Conservation (phyloP, 257 asterid genomes). For the Solanum megistacrolobum region DNA sequence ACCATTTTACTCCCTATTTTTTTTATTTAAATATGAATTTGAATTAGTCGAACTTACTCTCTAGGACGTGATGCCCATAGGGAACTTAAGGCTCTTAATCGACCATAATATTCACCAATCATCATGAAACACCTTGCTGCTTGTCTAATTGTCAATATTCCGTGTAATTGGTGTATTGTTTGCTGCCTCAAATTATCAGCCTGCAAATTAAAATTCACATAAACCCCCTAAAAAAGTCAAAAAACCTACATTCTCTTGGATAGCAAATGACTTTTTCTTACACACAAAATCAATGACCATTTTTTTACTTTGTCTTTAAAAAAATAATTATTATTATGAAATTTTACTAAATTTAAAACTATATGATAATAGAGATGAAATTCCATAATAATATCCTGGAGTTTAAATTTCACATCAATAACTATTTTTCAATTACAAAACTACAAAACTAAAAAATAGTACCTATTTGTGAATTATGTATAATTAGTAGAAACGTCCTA, state of each 20-base stretch:
- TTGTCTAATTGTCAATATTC: conserved; percentile 73
- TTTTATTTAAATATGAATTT: background rate
- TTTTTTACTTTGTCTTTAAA: background rate
- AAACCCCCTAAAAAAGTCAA: background rate
- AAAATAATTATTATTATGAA: background rate
- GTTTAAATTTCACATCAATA: background rate
- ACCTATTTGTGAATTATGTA: background rate
- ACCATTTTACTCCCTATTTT: fast-evolving
- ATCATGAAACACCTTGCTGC: conserved; percentile 77
- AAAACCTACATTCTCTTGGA: background rate
- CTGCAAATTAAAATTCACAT: conserved; percentile 19
- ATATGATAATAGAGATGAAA: background rate
- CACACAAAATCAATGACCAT: background rate
- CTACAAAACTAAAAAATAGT: background rate
- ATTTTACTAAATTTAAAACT: background rate
- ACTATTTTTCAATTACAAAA: background rate
- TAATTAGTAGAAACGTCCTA: background rate
- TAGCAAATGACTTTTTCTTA: background rate
- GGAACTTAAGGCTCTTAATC: conserved; percentile 84
- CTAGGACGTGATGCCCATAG: conserved; percentile 89
- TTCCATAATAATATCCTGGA: background rate
- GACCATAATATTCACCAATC: conserved; percentile 84
- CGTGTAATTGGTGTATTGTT: conserved; percentile 68
- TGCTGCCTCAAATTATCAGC: conserved; percentile 92
- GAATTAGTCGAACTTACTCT: conserved; percentile 35